Conservation (phyloP, 2,329 filamentous ascomycete species). For the Sordariomycetes sp. region DNA sequence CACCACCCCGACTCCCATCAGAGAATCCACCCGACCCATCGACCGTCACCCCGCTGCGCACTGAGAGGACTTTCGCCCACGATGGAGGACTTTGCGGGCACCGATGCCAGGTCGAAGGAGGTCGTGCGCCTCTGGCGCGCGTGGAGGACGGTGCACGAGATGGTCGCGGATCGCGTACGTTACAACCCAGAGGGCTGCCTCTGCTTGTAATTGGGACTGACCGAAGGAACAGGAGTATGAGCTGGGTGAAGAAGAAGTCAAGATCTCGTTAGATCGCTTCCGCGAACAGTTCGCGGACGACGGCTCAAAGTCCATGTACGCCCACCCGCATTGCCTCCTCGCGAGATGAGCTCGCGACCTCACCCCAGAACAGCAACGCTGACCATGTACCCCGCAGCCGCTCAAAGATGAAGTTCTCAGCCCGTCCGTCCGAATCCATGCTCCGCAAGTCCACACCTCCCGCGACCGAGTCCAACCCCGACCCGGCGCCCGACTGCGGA, state of each 20-base stretch:
- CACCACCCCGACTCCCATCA: background rate
- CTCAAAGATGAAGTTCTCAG: conserved; percentile 77
- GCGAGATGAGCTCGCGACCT: background rate
- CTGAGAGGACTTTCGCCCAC: conserved; percentile 4
- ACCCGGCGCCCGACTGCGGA: conserved; percentile 67
- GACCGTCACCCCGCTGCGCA: background rate
- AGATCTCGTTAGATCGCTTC: conserved; percentile 79
- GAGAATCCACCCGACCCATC: background rate
- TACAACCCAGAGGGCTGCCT: background rate
- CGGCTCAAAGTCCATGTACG: conserved; percentile 65
- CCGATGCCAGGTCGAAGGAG: conserved; percentile 41
- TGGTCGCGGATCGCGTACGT: conserved; percentile 82
- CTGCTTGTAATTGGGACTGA: background rate
- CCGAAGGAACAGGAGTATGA: conserved; percentile 69
- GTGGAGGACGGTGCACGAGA: conserved; percentile 88
- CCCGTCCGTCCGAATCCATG: conserved; percentile 77
- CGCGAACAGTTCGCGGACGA: conserved; percentile 62
- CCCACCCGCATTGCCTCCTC: background rate
- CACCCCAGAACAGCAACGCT: background rate
- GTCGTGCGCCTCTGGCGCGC: conserved; percentile 78
- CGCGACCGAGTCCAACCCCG: conserved; percentile 57
- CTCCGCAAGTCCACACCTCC: conserved; percentile 72
- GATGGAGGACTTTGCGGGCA: conserved; percentile 34
- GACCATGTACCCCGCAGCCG: conserved; percentile 49
- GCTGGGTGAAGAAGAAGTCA: conserved; percentile 79